Conservation (phyloP, 495 filamentous ascomycete genomes). For the Peziza echinospora region DNA sequence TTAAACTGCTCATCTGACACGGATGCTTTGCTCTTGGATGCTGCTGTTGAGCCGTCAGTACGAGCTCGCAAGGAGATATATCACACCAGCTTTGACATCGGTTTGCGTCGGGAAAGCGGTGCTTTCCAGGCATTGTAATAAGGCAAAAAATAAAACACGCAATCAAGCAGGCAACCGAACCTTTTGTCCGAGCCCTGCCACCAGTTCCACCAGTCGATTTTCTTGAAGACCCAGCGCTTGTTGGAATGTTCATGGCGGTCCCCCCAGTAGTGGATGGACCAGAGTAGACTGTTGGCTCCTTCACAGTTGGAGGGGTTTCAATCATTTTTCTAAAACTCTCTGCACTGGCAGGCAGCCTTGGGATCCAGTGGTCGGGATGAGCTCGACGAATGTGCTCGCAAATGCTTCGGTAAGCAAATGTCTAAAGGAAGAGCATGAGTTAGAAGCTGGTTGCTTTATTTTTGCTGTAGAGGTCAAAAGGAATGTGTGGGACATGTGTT, state of each 20-base stretch:
- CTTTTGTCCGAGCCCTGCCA: not conserved
- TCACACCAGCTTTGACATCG: too few species aligned
- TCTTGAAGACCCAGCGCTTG: not conserved
- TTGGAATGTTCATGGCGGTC: not conserved
- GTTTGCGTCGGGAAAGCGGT: too few species aligned
- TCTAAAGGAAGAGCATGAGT: constrained; percentile 11
- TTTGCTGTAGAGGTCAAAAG: constrained; percentile 48
- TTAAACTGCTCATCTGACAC: not conserved
- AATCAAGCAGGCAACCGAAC: too few species aligned
- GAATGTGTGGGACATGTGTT: too few species aligned
- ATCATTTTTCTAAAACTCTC: constrained; percentile 53
- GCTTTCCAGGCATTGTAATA: too few species aligned
- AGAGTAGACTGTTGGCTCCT: not conserved
- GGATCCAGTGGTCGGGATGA: constrained; percentile 92
- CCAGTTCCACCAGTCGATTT: not conserved
- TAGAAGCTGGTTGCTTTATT: constrained; percentile 33
- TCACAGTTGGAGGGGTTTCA: not conserved
- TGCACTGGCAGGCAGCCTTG: constrained; percentile 95
- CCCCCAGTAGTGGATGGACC: not conserved
- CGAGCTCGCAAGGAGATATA: too few species aligned
- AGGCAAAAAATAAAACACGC: too few species aligned
- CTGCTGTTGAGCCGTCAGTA: too few species aligned
- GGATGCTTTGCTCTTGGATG: too few species aligned
- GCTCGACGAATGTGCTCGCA: constrained; percentile 97
- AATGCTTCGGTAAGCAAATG: constrained; percentile 67